Percentiles rank a stretch among this genome's conserved stretches.
Evolutionary conservation across 495 filamentous ascomycete genomes (phyloP).

Genomic region (Chlorociboria aeruginascens): DNA sequence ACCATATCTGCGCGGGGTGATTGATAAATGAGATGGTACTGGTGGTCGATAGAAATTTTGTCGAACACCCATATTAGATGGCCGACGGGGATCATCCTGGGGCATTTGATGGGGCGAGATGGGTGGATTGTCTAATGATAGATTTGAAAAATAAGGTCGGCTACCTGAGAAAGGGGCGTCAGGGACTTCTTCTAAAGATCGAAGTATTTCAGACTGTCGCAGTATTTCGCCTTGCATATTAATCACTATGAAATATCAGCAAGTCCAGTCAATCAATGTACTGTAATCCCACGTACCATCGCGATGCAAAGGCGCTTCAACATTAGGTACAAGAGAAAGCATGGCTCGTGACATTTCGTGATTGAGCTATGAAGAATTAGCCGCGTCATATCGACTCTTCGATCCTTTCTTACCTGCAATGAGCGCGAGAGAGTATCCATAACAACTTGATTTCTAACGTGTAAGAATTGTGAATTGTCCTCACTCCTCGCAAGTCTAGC

Average conservation of each 20-base stretch:
- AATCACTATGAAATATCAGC: constrained; percentile 41
- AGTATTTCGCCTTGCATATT: constrained; percentile 75
- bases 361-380: constrained; percentile 33
- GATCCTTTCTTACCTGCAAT: constrained; percentile 44
- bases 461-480: constrained; percentile 67
- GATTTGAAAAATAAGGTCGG: constrained; percentile 63
- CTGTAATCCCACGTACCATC: constrained; percentile 37
- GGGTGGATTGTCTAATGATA: constrained; percentile 62
- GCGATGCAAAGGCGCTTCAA: constrained; percentile 46
- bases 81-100: constrained; percentile 70
- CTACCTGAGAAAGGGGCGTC: constrained; percentile 64
- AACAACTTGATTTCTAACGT: constrained; percentile 68
- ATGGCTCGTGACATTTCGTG: constrained; percentile 67
- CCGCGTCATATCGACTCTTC: neutral
- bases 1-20: constrained; percentile 70
- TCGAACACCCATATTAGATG: constrained; percentile 25
- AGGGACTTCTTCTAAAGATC: constrained; percentile 56
- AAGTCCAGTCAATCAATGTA: neutral
- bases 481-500: constrained; percentile 67
- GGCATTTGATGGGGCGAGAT: constrained; percentile 87
- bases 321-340: constrained; percentile 56
- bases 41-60: constrained; percentile 59
- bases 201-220: constrained; percentile 66
- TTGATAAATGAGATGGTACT: constrained; percentile 63
- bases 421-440: constrained; percentile 70